Evolutionary conservation across 129 eudicot genomes (phyloP).

Genomic region (Flaveria linearis): DNA sequence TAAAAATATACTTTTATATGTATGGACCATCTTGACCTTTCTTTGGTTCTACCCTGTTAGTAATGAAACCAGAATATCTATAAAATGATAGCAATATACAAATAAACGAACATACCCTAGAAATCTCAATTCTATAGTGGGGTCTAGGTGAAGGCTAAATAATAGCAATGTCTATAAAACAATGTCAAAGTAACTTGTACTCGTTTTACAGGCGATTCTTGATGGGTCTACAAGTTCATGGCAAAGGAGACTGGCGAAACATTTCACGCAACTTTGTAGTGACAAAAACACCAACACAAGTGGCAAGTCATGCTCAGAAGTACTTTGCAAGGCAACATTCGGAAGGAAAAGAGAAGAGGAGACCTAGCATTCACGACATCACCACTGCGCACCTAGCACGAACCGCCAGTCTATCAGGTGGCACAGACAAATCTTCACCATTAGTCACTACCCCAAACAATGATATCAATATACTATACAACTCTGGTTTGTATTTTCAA

Average conservation of each 20-base stretch:
- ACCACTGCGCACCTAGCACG: slow-evolving; percentile 58
- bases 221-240: slow-evolving; percentile 71
- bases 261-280: slow-evolving; percentile 76
- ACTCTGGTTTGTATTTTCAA: slow-evolving; percentile 44
- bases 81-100: background rate
- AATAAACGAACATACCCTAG: background rate
- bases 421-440: slow-evolving; percentile 11
- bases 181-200: background rate
- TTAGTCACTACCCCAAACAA: slow-evolving; percentile 24
- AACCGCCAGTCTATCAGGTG: slow-evolving; percentile 23
- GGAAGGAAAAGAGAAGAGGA: slow-evolving; percentile 74
- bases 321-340: slow-evolving; percentile 71
- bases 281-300: slow-evolving; percentile 87
- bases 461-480: slow-evolving; percentile 33
- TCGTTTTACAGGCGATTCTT: slow-evolving; percentile 59
- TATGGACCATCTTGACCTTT: no score
- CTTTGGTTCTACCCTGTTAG: no score
- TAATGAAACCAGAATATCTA: background rate
- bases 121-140: no score
- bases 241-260: slow-evolving; percentile 93
- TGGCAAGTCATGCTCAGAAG: slow-evolving; percentile 95
- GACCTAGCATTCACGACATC: slow-evolving; percentile 94
- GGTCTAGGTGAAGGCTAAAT: no score
- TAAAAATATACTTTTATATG: no score
- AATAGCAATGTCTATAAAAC: no score